These are phyloP conservation scores for Capronia coronata DNA, from an alignment of 2,329 filamentous ascomycete genomes.

Conservation along the genomic window DNA sequence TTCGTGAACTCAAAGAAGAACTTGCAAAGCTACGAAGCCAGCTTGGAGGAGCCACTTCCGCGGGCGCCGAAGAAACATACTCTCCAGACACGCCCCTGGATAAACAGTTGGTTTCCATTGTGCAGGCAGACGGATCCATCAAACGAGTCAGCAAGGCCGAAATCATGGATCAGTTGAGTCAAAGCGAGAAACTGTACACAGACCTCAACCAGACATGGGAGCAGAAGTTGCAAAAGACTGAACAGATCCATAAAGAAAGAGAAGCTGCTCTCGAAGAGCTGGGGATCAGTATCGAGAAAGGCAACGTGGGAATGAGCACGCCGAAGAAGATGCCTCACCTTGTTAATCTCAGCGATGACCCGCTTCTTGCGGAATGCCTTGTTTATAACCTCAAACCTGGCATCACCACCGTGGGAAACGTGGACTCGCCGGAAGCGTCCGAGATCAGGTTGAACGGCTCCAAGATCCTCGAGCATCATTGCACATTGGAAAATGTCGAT, in stretches of 20 bases:
- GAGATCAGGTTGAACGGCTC: slow-evolving; percentile 93
- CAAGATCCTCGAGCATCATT: slow-evolving; percentile 87
- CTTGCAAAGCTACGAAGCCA: slow-evolving; percentile 79
- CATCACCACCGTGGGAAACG: slow-evolving; percentile 87
- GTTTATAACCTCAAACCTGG: slow-evolving; percentile 98
- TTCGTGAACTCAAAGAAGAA: slow-evolving; percentile 94
- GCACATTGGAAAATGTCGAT: slow-evolving; percentile 86
- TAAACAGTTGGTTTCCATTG: slow-evolving; percentile 93
- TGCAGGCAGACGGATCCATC: slow-evolving; percentile 71
- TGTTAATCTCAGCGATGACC: slow-evolving; percentile 94
- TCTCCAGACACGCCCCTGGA: slow-evolving; percentile 87
- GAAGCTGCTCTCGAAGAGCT: slow-evolving; percentile 92
- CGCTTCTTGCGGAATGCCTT: slow-evolving; percentile 86
- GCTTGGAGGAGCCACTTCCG: slow-evolving; percentile 52
- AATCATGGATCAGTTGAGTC: slow-evolving; percentile 90
- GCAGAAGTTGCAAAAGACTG: slow-evolving; percentile 87
- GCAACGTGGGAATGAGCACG: slow-evolving; percentile 87
- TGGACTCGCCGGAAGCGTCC: slow-evolving; percentile 72
- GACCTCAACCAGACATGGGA: slow-evolving; percentile 99
- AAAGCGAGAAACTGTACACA: slow-evolving; percentile 91
- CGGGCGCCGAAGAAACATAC: slow-evolving; percentile 69
- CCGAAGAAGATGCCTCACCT: slow-evolving; percentile 99
- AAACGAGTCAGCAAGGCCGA: slow-evolving; percentile 98
- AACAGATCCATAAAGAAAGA: slow-evolving; percentile 94
- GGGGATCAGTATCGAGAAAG: slow-evolving; percentile 98